Conservation (phyloP, 202 grass and related monocot genomes). For the Eragrostis tef region DNA sequence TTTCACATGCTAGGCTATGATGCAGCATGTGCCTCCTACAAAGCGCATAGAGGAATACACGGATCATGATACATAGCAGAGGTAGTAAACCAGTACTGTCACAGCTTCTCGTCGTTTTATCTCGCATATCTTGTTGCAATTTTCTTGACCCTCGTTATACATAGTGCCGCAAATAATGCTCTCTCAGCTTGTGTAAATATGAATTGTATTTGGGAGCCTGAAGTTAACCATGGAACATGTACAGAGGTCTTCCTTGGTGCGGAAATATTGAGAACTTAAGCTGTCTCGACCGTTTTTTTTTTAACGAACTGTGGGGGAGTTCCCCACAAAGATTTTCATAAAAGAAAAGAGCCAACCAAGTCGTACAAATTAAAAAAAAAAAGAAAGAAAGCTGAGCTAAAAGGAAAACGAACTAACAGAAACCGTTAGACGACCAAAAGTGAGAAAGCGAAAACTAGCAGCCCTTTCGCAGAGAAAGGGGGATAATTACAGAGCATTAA, state of each 20-base stretch:
- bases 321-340: no score
- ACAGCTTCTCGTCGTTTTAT: no score
- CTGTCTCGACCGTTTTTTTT: not conserved
- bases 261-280: not conserved
- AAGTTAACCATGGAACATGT: not conserved
- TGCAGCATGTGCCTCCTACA: not conserved
- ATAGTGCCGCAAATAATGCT: constrained; percentile 19
- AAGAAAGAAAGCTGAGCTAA: no score
- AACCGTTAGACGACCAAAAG: no score
- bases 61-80: not conserved
- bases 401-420: no score
- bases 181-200: constrained; percentile 38
- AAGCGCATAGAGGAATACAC: not conserved
- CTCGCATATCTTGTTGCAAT: not conserved
- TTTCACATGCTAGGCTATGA: constrained; percentile 3
- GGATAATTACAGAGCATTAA: no score
- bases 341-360: no score
- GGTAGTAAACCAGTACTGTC: not conserved
- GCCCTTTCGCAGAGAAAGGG: no score
- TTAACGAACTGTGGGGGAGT: no score
- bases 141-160: not conserved
- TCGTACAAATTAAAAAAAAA: no score
- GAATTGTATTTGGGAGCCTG: not conserved
- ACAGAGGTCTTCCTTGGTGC: constrained; percentile 1
- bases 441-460: no score